Conservation (phyloP, 192 early-diverging fungal species). For the Mortierella antarctica region DNA sequence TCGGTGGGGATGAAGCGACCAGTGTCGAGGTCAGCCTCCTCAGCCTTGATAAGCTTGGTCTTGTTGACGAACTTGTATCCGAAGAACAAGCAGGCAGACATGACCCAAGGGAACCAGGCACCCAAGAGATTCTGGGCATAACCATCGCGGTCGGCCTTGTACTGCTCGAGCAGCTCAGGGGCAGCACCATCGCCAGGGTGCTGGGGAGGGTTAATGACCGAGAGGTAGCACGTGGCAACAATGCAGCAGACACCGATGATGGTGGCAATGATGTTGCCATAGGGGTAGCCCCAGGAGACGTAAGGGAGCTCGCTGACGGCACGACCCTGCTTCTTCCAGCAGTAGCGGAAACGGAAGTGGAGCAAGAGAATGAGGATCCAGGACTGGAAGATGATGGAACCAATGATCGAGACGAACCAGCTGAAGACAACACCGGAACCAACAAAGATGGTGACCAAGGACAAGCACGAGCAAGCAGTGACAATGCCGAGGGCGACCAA, state of each 20-base stretch:
- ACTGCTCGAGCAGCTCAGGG: neutral
- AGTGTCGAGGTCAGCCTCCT: slow-evolving; percentile 72
- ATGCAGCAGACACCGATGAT: slow-evolving; percentile 75
- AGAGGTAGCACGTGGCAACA: slow-evolving; percentile 59
- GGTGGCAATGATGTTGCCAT: slow-evolving; percentile 67
- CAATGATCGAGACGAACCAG: slow-evolving; percentile 73
- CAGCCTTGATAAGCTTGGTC: slow-evolving; percentile 62
- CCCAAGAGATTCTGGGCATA: slow-evolving; percentile 32
- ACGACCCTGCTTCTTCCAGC: slow-evolving; percentile 78
- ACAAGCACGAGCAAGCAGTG: slow-evolving; percentile 69
- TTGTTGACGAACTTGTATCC: slow-evolving; percentile 62
- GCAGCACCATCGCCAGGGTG: slow-evolving; percentile 31
- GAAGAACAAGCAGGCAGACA: slow-evolving; percentile 57
- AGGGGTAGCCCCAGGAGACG: slow-evolving; percentile 60
- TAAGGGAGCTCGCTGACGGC: slow-evolving; percentile 68
- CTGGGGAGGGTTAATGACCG: slow-evolving; percentile 63
- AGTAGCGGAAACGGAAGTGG: slow-evolving; percentile 88
- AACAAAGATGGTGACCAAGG: slow-evolving; percentile 70
- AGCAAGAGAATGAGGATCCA: slow-evolving; percentile 87
- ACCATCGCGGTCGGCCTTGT: neutral
- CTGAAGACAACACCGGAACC: slow-evolving; percentile 79
- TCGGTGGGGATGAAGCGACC: slow-evolving; percentile 53
- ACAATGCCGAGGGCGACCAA: slow-evolving; percentile 68
- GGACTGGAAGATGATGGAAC: slow-evolving; percentile 82
- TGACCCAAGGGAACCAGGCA: slow-evolving; percentile 46